A percentile compares a stretch with the other conserved stretches of the same genome.
Conservation (phyloP, 1,284 basidiomycete species). For the Puccinia triticina region DNA sequence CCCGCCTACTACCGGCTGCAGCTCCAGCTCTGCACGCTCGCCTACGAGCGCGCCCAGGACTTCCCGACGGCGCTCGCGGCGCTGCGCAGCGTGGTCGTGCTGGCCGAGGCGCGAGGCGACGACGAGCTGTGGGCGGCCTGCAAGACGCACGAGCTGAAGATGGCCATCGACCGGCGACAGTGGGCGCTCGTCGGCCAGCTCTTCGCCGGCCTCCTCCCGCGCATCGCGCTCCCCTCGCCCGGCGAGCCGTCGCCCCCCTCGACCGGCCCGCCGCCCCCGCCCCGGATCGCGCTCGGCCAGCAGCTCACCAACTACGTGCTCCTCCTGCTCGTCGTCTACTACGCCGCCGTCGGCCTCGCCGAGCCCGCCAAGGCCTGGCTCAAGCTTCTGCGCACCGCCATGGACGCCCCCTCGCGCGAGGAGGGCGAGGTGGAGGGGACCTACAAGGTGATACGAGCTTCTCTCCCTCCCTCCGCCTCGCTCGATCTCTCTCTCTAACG, state of each 20-base stretch:
- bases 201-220: background rate
- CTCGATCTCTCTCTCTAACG: no score
- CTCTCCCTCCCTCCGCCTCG: no score
- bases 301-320: slow-evolving; percentile 1
- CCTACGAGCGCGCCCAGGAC: slow-evolving; percentile 14
- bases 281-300: background rate
- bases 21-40: background rate
- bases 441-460: slow-evolving; percentile 13
- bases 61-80: background rate
- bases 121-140: slow-evolving; percentile 16
- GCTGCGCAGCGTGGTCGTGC: background rate
- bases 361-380: slow-evolving; percentile 25
- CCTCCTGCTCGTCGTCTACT: slow-evolving; percentile 15
- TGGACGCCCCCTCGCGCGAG: slow-evolving; percentile 8
- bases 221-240: slow-evolving; percentile 2
- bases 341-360: background rate
- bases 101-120: background rate
- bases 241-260: background rate
- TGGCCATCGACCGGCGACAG: slow-evolving; percentile 18
- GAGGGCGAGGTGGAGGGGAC: background rate
- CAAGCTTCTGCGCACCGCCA: background rate
- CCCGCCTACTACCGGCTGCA: slow-evolving; percentile 33
- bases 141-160: slow-evolving; percentile 18
- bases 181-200: slow-evolving; percentile 20
- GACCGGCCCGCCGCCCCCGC: background rate